These are phyloP conservation scores for Buddleja alternifolia DNA, from an alignment of 257 asterid species.

Conservation along the genomic window DNA sequence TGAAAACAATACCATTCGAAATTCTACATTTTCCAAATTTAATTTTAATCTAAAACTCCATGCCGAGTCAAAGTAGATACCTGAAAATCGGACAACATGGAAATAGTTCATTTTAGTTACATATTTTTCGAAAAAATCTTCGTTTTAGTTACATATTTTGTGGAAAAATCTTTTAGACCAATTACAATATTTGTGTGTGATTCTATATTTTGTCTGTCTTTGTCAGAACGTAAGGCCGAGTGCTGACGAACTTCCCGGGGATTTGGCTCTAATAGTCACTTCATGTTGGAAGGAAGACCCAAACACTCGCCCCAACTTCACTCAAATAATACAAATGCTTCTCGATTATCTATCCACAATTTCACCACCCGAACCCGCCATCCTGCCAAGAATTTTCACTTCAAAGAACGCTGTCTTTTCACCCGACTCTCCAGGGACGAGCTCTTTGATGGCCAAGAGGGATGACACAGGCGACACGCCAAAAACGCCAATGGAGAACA, in stretches of 20 bases:
- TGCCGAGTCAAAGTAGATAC: too few relatives aligned
- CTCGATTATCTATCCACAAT: conserved; percentile 67
- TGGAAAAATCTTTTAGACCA: too few relatives aligned
- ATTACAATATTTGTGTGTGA: too few relatives aligned
- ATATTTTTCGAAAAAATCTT: too few relatives aligned
- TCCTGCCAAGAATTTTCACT: conserved; percentile 60
- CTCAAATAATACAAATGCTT: conserved; percentile 90
- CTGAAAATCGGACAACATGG: too few relatives aligned
- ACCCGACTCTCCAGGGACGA: conserved; percentile 94
- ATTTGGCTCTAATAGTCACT: conserved; percentile 77
- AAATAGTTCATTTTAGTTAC: too few relatives aligned
- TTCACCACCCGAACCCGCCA: conserved; percentile 67
- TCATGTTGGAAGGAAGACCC: conserved; percentile 97
- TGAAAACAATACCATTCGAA: too few relatives aligned
- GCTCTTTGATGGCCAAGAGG: conserved; percentile 80
- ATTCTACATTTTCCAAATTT: too few relatives aligned
- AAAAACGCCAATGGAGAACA: conserved; percentile 50
- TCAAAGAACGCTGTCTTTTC: conserved; percentile 67
- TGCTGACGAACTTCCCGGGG: conserved; percentile 78
- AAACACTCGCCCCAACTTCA: conserved; percentile 81
- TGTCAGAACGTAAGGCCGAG: conserved; percentile 87
- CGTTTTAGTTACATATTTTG: too few relatives aligned
- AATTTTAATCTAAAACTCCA: too few relatives aligned
- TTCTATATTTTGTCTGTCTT: background rate
- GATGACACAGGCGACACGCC: conserved; percentile 59